Percentiles rank a stretch among this genome's conserved stretches.
Conservation (phyloP, 495 filamentous ascomycete species). For the Neurospora sp. region DNA sequence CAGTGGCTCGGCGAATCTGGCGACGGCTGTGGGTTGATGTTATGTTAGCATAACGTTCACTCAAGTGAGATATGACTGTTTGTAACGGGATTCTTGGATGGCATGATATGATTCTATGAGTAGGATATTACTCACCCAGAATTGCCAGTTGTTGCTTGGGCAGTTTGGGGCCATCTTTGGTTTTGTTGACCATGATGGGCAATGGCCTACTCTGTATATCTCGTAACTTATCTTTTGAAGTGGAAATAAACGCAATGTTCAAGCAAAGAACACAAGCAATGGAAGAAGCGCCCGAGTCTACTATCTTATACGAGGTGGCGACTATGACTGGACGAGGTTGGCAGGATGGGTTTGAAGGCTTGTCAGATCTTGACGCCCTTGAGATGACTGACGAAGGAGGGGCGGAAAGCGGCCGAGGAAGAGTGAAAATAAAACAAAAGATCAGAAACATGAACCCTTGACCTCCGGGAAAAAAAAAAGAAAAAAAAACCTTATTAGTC, state of each 20-base stretch:
- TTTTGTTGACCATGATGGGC: slow-evolving; percentile 23
- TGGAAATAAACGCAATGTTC: not conserved
- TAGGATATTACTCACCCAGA: slow-evolving; percentile 42
- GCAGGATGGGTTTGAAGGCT: not conserved
- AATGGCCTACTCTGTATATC: not conserved
- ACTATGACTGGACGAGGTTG: not conserved
- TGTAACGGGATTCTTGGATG: not conserved
- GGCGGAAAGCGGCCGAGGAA: not conserved
- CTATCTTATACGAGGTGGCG: not conserved
- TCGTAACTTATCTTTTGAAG: no score
- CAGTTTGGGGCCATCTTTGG: slow-evolving; percentile 29
- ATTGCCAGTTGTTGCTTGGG: slow-evolving; percentile 45
- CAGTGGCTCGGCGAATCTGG: slow-evolving; percentile 77
- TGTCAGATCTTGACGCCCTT: not conserved
- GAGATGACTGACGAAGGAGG: not conserved
- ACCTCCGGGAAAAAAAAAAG: not conserved
- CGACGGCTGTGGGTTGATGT: slow-evolving; percentile 41
- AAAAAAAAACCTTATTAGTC: not conserved
- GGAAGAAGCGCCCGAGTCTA: not conserved
- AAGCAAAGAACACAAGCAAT: not conserved
- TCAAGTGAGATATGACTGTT: not conserved
- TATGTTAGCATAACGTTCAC: slow-evolving; percentile 13
- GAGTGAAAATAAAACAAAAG: not conserved
- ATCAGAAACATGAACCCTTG: not conserved
- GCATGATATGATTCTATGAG: not conserved